Base-by-base conservation (phyloP, 2,329 filamentous ascomycete species). In the Pseudopithomyces maydicus region DNA sequence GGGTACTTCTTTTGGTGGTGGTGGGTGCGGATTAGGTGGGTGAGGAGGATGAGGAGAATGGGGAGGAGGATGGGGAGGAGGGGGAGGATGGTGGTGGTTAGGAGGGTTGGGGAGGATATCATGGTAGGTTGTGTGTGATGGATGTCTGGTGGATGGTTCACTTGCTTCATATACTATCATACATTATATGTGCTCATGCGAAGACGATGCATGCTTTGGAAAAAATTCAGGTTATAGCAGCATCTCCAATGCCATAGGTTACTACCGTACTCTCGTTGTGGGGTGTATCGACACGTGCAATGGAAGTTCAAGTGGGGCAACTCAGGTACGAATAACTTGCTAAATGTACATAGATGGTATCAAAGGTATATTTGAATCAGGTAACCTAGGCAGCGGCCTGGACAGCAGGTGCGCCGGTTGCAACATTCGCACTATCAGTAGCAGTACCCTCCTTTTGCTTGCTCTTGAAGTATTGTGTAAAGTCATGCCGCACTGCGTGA, bases 381-480 rank as follows among this genome's bases (percentile, higher is more conserved):
- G 35, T 20, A 29, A 20, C 10, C 35, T 23, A 50, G 6, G 47
- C 33, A 19, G 47, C 47, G 4, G 35, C 47, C 22, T 50, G 7
- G 3, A 50, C 47, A 19, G 50, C 29, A 15, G 33, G 29, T 19
- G 42, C 42, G 6, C 20, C 73, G 12, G 43, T 48, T 4, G 23
- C 35, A 15, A 29, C 52, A 19, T 10, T 44, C 23, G 43, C 52
- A 67, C 68, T 68, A 49, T 69, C 29, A 1, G 35, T 33, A 6
- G 55, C 57, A 38, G 55, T 62, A 20, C 44, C 35, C 14, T 48
- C 57, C n/a, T 23, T 50, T 35, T 67, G 59, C 47, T 64, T 71
- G 38, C 65, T 71, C 63, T 72, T 74, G 39, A 72, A 74, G 35
- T 74, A 73, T 52, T 74, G 69, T 26, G 71, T 73, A 38, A 74